Conservation (phyloP, 805 yeast species). For the Candida palmyrensis region DNA sequence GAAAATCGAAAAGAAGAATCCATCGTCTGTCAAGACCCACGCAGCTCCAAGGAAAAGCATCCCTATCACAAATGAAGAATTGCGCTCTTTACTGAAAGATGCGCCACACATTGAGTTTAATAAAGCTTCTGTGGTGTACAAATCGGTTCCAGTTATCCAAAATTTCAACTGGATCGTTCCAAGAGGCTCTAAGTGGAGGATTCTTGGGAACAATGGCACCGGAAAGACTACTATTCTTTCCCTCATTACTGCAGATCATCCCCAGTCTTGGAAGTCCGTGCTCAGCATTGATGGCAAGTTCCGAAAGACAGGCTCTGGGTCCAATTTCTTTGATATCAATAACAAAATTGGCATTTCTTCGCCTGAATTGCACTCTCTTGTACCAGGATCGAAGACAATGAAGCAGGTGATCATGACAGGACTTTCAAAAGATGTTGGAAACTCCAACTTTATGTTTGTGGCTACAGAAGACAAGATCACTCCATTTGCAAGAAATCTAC, state of each 20-base stretch:
- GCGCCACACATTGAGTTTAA: conserved; percentile 41
- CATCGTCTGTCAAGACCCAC: no score
- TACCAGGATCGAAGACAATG: conserved; percentile 53
- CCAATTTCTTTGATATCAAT: conserved; percentile 76
- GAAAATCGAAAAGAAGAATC: neutral
- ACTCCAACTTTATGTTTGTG: conserved; percentile 43
- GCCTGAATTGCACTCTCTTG: conserved; percentile 89
- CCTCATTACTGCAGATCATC: conserved; percentile 88
- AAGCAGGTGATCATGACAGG: conserved; percentile 68
- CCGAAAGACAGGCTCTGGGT: conserved; percentile 66
- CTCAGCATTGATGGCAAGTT: conserved; percentile 60
- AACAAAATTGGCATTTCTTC: conserved; percentile 78
- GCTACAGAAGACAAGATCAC: conserved; percentile 23
- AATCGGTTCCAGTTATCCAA: conserved; percentile 53
- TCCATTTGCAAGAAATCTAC: conserved; percentile 13
- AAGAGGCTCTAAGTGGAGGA: conserved; percentile 80
- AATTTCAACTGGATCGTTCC: conserved; percentile 62
- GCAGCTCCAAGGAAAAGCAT: neutral
- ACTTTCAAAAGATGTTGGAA: conserved; percentile 52
- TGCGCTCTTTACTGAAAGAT: no score
- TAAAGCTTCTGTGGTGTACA: conserved; percentile 61
- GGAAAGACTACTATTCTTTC: conserved; percentile 90
- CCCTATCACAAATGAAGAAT: conserved; percentile 2
- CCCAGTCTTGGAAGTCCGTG: conserved; percentile 85
- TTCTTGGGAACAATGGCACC: conserved; percentile 84